These are phyloP conservation scores for Metrosideros polymorpha DNA, from an alignment of 441 rosid species.

Conservation along the genomic window DNA sequence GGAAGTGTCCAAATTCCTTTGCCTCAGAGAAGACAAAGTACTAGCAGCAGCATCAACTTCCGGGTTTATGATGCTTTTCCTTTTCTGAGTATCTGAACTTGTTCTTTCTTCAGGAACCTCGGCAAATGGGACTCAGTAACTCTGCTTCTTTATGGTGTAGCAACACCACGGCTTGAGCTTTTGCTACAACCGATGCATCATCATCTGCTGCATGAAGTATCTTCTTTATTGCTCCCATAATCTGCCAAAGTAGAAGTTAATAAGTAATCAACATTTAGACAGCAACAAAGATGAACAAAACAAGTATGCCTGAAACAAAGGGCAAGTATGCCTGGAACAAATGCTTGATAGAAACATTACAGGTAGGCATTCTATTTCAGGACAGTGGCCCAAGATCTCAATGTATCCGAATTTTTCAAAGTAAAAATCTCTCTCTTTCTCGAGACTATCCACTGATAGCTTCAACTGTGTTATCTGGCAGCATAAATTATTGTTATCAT, in stretches of 20 bases:
- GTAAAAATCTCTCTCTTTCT: slow-evolving; percentile 93
- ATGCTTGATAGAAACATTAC: slow-evolving; percentile 16
- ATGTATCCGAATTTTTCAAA: slow-evolving; percentile 80
- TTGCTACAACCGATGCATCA: not conserved
- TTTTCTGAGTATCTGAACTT: not conserved
- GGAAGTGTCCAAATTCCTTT: slow-evolving; percentile 69
- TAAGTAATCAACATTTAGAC: not conserved
- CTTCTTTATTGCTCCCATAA: slow-evolving; percentile 64
- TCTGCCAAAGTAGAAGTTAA: slow-evolving; percentile 23
- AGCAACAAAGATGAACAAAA: not conserved
- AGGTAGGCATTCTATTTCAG: slow-evolving; percentile 47
- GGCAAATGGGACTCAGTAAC: slow-evolving; percentile 43
- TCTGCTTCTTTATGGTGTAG: slow-evolving; percentile 18
- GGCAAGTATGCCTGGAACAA: not conserved
- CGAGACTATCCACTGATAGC: slow-evolving; percentile 72
- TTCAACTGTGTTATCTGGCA: not conserved
- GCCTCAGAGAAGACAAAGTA: slow-evolving; percentile 44
- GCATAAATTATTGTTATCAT: too few relatives aligned
- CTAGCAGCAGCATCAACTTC: not conserved
- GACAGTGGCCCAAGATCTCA: slow-evolving; percentile 72
- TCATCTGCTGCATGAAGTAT: slow-evolving; percentile 23
- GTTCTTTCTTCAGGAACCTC: slow-evolving; percentile 54
- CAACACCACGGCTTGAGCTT: not conserved
- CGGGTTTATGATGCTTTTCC: not conserved
- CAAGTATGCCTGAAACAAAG: not conserved